Conservation (phyloP, 768 basidiomycete genomes). For the Rhizopogon salebrosus region DNA sequence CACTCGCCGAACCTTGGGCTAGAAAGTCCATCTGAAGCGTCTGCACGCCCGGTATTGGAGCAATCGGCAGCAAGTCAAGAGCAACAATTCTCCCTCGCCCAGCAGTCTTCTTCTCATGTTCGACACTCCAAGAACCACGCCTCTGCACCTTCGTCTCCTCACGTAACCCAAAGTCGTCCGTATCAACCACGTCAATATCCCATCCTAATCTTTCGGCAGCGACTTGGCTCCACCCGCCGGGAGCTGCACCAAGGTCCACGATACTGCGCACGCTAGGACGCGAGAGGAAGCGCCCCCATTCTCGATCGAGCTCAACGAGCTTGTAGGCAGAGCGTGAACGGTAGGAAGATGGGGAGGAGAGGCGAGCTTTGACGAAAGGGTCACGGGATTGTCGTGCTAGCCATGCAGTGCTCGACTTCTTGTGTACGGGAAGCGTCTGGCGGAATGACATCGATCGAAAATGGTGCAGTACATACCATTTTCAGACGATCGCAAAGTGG, state of each 20-base stretch:
- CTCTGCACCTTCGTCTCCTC: background rate
- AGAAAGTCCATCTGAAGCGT: slow-evolving; percentile 80
- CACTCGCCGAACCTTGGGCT: slow-evolving; percentile 38
- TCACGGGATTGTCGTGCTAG: slow-evolving; percentile 65
- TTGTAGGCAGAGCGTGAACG: slow-evolving; percentile 92
- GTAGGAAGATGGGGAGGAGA: slow-evolving; percentile 41
- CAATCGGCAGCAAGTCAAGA: slow-evolving; percentile 74
- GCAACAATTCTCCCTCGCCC: slow-evolving; percentile 53
- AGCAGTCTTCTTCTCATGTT: slow-evolving; percentile 1
- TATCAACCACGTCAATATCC: slow-evolving; percentile 10
- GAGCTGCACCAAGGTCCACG: slow-evolving; percentile 88
- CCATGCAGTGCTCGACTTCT: slow-evolving; percentile 49
- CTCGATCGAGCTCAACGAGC: slow-evolving; percentile 70
- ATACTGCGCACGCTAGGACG: slow-evolving; percentile 53
- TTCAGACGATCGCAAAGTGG: background rate
- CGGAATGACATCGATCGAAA: slow-evolving; percentile 29
- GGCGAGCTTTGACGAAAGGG: slow-evolving; percentile 62
- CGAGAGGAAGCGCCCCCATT: slow-evolving; percentile 47
- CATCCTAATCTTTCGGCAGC: slow-evolving; percentile 60
- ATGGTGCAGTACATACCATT: background rate
- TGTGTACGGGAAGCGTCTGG: slow-evolving; percentile 22
- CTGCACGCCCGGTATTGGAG: slow-evolving; percentile 66
- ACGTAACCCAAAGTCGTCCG: background rate
- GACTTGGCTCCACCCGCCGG: slow-evolving; percentile 94
- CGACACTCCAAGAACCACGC: slow-evolving; percentile 21